Evolutionary conservation across 164 flowering plant genomes (phyloP).

Genomic region (Cinnamomum chago): DNA sequence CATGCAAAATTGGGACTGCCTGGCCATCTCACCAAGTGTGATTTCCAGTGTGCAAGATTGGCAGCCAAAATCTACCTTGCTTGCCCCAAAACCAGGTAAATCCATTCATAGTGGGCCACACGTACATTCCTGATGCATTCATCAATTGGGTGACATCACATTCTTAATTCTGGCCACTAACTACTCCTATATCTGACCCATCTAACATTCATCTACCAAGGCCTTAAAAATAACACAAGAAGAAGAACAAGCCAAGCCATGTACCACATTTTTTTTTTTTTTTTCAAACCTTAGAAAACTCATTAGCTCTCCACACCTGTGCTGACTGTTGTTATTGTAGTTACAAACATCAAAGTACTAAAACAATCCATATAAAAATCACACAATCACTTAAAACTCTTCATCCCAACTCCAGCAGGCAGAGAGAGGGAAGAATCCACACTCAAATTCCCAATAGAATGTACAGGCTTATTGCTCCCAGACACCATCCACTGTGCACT

Average conservation of each 20-base stretch:
- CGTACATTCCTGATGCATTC: too few relatives aligned
- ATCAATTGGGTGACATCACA: too few relatives aligned
- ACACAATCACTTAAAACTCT: slow-evolving; percentile 70
- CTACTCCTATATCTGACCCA: not conserved
- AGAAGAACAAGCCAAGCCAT: not conserved
- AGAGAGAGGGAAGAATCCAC: slow-evolving; percentile 75
- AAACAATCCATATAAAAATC: slow-evolving; percentile 50
- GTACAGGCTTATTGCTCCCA: slow-evolving; percentile 37
- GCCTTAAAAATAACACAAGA: not conserved
- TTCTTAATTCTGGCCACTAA: too few relatives aligned
- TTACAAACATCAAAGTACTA: slow-evolving; percentile 6
- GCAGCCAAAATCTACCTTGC: too few relatives aligned
- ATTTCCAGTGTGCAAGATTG: too few relatives aligned
- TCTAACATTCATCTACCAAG: not conserved
- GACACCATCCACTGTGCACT: slow-evolving; percentile 29
- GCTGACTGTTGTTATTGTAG: not conserved
- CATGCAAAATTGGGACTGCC: too few relatives aligned
- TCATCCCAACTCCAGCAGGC: slow-evolving; percentile 79
- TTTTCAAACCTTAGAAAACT: not conserved
- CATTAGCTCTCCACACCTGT: not conserved
- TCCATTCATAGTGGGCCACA: too few relatives aligned
- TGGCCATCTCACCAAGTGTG: too few relatives aligned
- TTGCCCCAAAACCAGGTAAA: too few relatives aligned
- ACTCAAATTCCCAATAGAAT: slow-evolving; percentile 63
- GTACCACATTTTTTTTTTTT: not conserved